Percentiles rank a stretch among this genome's conserved stretches.
phyloP scores from a whole-genome alignment of 2,329 filamentous ascomycete genomes.

The Polychaeton citri region DNA sequence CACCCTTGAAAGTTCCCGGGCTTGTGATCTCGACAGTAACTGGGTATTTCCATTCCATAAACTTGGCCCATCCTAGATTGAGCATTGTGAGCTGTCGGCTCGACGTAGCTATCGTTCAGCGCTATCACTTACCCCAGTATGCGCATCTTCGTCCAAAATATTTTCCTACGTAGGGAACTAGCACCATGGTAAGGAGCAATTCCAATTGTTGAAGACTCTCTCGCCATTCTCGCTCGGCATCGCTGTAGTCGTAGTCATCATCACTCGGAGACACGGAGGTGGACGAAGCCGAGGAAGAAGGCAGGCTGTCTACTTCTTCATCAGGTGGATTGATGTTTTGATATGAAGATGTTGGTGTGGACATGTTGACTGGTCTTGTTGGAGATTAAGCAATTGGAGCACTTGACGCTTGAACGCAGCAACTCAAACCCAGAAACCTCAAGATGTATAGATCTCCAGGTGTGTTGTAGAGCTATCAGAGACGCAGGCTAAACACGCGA shows the following conservation, averaged over 20 bases:
- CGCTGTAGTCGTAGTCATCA: conserved; percentile 47
- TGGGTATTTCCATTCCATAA: conserved; percentile 88
- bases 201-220: conserved; percentile 89
- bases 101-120: neutral
- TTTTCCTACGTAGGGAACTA: conserved; percentile 89
- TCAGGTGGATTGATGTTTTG: conserved; percentile 34
- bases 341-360: conserved; percentile 35
- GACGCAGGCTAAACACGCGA: too few species aligned
- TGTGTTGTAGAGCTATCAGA: too few species aligned
- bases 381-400: neutral
- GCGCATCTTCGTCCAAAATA: conserved; percentile 90
- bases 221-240: conserved; percentile 91
- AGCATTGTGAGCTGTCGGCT: too few species aligned
- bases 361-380: conserved; percentile 11
- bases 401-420: neutral
- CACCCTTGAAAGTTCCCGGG: conserved; percentile 31
- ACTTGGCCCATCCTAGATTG: conserved; percentile 76
- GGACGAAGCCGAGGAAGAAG: conserved; percentile 36
- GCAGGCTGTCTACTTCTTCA: conserved; percentile 37
- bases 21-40: conserved; percentile 53
- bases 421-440: too few species aligned
- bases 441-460: too few species aligned
- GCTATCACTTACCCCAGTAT: conserved; percentile 69
- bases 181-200: conserved; percentile 81
- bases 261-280: conserved; percentile 34